A percentile compares a stretch with the other conserved stretches of the same genome.
Conservation (phyloP, 441 rosid genomes). For the Populus trichocarpa region DNA sequence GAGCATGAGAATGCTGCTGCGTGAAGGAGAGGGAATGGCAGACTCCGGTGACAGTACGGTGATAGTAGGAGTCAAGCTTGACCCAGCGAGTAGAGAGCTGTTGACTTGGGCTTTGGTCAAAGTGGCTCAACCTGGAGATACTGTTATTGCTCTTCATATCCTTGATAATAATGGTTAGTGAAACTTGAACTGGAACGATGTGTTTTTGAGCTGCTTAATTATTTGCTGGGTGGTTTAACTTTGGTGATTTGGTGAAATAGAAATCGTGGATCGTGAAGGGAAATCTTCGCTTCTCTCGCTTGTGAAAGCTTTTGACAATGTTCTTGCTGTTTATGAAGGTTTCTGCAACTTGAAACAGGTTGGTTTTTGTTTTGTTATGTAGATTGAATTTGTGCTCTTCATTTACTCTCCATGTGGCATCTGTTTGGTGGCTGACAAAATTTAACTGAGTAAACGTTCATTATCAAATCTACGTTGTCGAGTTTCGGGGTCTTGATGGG, state of each 20-base stretch:
- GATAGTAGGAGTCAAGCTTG: slow-evolving; percentile 82
- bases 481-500: slow-evolving; percentile 4
- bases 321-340: slow-evolving; percentile 83
- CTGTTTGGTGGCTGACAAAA: slow-evolving; percentile 5
- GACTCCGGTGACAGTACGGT: slow-evolving; percentile 47
- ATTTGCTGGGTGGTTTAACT: slow-evolving; percentile 27
- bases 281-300: slow-evolving; percentile 73
- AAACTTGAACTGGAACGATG: background rate
- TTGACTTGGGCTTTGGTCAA: slow-evolving; percentile 91
- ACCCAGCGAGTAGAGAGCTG: slow-evolving; percentile 64
- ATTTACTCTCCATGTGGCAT: background rate
- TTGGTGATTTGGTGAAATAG: slow-evolving; percentile 56
- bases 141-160: slow-evolving; percentile 82
- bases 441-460: background rate
- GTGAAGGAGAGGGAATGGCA: slow-evolving; percentile 20
- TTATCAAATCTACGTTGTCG: background rate
- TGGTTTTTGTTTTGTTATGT: background rate
- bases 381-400: background rate
- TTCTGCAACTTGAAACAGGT: slow-evolving; percentile 98
- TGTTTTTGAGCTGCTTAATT: background rate
- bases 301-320: slow-evolving; percentile 71
- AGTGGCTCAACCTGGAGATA: slow-evolving; percentile 79
- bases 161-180: slow-evolving; percentile 55
- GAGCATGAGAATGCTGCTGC: slow-evolving; percentile 38
- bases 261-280: slow-evolving; percentile 70